A percentile compares a stretch with the other conserved stretches of the same genome.
These are phyloP conservation scores for Cyberlindnera amylophila DNA, from an alignment of 805 yeast genomes.

Conservation along the genomic window DNA sequence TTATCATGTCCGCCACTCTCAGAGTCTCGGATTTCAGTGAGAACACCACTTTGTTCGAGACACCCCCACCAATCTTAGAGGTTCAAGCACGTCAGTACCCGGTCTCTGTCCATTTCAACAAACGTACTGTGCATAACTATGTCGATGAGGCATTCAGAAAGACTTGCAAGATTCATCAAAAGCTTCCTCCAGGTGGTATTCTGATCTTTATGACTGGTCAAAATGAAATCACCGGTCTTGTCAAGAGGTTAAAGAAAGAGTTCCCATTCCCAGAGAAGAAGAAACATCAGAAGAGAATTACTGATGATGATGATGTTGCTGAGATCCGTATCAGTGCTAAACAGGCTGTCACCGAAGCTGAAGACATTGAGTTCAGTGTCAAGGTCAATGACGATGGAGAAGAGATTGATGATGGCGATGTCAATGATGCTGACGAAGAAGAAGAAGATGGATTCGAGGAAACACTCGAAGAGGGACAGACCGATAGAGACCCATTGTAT, in stretches of 20 bases:
- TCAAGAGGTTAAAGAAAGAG: constrained; percentile 60
- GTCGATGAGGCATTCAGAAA: constrained; percentile 83
- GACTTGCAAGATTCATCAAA: constrained; percentile 79
- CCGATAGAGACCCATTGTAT: constrained; percentile 73
- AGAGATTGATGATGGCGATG: constrained; percentile 35
- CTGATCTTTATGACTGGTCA: constrained; percentile 92
- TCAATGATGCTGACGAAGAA: constrained; percentile 36
- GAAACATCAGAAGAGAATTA: no score
- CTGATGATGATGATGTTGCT: constrained; percentile 33
- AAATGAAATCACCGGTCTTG: constrained; percentile 78
- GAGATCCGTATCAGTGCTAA: constrained; percentile 51
- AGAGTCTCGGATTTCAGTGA: constrained; percentile 92
- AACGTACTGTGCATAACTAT: constrained; percentile 73
- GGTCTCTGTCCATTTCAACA: constrained; percentile 85
- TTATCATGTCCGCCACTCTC: constrained; percentile 96
- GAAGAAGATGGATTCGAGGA: constrained; percentile 69
- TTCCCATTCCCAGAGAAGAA: constrained; percentile 51
- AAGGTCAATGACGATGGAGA: constrained; percentile 31
- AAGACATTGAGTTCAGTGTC: constrained; percentile 77
- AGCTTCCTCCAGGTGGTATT: constrained; percentile 91
- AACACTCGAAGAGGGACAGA: constrained; percentile 62
- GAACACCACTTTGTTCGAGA: constrained; percentile 60
- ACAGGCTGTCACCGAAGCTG: constrained; percentile 74
- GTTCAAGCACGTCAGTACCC: constrained; percentile 95
- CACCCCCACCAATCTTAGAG: constrained; percentile 81